Evolutionary conservation across 768 basidiomycete species (phyloP).

Genomic region (Dioszegia crocea): DNA sequence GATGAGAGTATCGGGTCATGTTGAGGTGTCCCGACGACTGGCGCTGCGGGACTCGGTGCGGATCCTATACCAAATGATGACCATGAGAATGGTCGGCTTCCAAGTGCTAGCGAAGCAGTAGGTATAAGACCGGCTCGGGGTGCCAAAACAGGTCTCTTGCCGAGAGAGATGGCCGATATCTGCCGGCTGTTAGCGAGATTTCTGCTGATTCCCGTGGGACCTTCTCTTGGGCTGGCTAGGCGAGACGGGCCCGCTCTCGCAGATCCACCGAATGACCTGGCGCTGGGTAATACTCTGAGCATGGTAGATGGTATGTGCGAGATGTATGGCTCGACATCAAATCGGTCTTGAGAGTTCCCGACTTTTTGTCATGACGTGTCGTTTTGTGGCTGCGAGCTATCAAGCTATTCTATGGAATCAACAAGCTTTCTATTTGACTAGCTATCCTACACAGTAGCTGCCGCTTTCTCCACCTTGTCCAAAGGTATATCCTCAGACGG

Average conservation of each 20-base stretch:
- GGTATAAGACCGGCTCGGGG: constrained; percentile 1
- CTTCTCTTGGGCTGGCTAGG: background rate
- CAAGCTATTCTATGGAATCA: no score
- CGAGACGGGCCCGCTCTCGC: constrained; percentile 2
- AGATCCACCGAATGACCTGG: background rate
- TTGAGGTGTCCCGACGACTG: background rate
- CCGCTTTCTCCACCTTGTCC: no score
- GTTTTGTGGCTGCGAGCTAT: no score
- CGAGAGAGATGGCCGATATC: constrained; percentile 30
- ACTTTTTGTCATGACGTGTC: background rate
- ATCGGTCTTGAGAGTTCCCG: background rate
- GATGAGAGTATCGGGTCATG: constrained; percentile 28
- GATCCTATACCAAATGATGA: constrained; percentile 1
- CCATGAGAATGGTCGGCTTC: constrained; percentile 2
- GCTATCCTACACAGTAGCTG: no score
- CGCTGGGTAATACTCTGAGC: background rate
- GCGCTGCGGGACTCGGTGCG: background rate
- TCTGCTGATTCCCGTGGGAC: background rate
- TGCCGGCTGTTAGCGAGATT: background rate
- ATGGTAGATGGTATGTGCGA: background rate
- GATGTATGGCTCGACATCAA: background rate
- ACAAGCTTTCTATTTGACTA: no score
- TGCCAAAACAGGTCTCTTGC: constrained; percentile 22
- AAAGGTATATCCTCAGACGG: no score
- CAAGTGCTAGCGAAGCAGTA: background rate